A percentile compares a stretch with the other conserved stretches of the same genome.
Evolutionary conservation across 179 eudicot species (phyloP).

Genomic region (Spergularia azorica): DNA sequence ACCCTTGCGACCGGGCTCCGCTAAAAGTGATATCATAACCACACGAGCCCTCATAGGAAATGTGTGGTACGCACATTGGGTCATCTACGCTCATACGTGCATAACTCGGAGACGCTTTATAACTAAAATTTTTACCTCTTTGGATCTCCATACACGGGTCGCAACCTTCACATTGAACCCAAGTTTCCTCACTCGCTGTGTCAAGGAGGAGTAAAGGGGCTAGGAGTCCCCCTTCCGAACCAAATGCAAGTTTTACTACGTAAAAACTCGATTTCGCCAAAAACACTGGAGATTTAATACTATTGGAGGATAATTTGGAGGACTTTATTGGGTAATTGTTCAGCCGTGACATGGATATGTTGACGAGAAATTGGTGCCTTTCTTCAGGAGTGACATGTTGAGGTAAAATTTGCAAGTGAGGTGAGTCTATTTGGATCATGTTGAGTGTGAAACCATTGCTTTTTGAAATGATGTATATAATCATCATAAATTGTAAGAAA

Average conservation of each 20-base stretch:
- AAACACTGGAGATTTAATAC: not conserved
- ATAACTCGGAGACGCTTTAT: not conserved
- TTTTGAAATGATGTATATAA: not conserved
- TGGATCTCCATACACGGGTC: conserved; percentile 20
- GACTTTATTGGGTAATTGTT: not conserved
- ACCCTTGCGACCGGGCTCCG: not conserved
- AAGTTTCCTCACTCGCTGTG: conserved; percentile 11
- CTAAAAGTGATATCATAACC: not conserved
- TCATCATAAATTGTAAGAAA: not conserved
- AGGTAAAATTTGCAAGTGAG: conserved; percentile 7
- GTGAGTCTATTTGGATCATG: conserved; percentile 22
- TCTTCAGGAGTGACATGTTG: not conserved
- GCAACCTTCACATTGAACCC: conserved; percentile 28
- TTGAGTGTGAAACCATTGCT: conserved; percentile 8
- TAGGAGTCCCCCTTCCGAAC: not conserved
- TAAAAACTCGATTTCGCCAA: conserved; percentile 7
- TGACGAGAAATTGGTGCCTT: conserved; percentile 2
- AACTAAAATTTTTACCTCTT: not conserved
- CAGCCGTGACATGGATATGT: conserved; percentile 16
- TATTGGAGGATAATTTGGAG: not conserved
- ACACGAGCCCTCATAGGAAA: not conserved
- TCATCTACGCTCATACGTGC: not conserved
- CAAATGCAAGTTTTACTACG: not conserved
- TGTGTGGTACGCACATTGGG: not conserved
- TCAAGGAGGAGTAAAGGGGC: conserved; percentile 13